A percentile compares a stretch with the other conserved stretches of the same genome.
Evolutionary conservation across 345 rosid species (phyloP).

Genomic region (Boechera divaricarpa): DNA sequence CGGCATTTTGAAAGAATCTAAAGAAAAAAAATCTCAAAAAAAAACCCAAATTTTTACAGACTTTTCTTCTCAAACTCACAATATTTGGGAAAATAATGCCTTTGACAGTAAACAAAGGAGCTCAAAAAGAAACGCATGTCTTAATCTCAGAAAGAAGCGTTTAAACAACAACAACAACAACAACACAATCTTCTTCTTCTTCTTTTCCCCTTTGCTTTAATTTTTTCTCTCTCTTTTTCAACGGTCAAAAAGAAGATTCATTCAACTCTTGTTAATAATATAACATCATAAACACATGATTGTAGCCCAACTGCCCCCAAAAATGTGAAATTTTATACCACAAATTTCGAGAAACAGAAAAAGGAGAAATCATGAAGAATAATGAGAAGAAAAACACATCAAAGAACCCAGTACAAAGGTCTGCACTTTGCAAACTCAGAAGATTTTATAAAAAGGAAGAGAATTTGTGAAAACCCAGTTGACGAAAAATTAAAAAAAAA

Average conservation of each 20-base stretch:
- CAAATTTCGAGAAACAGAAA: slow-evolving; percentile 33
- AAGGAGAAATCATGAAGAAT: slow-evolving; percentile 35
- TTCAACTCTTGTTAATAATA: slow-evolving; percentile 31
- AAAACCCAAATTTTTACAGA: slow-evolving; percentile 9
- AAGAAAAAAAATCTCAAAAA: background rate
- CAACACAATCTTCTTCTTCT: slow-evolving; percentile 35
- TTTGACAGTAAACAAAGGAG: slow-evolving; percentile 27
- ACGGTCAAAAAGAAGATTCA: slow-evolving; percentile 49
- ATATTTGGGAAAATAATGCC: slow-evolving; percentile 23
- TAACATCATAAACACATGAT: slow-evolving; percentile 47
- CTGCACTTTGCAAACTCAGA: slow-evolving; percentile 30
- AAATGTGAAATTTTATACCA: slow-evolving; percentile 28
- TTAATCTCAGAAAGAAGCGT: slow-evolving; percentile 39
- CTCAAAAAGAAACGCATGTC: slow-evolving; percentile 35
- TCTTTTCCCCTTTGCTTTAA: slow-evolving; percentile 28
- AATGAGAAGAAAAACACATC: background rate
- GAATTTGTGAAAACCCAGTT: slow-evolving; percentile 42
- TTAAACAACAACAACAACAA: background rate
- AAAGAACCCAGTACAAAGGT: slow-evolving; percentile 28
- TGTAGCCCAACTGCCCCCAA: slow-evolving; percentile 30
- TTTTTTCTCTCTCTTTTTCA: slow-evolving; percentile 30
- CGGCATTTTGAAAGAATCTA: slow-evolving; percentile 47
- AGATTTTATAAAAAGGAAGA: slow-evolving; percentile 30
- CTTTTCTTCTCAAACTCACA: slow-evolving; percentile 15
- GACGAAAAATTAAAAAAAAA: slow-evolving; percentile 14